phyloP scores from a whole-genome alignment of 2,329 filamentous ascomycete species.

The Clarireedia paspali region DNA sequence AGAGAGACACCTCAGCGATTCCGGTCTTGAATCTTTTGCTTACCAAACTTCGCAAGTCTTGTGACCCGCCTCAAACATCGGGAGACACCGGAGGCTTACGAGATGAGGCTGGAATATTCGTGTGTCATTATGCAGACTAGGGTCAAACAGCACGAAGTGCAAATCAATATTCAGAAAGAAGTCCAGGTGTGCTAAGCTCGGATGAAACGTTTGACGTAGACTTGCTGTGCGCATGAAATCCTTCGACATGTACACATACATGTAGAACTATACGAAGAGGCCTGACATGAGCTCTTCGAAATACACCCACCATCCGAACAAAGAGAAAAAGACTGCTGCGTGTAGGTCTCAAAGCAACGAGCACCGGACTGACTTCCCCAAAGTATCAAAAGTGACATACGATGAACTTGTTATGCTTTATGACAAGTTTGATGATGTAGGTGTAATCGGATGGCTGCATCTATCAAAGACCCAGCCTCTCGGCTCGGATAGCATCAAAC shows the following conservation, averaged over 20 bases:
- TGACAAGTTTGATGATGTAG: too few species aligned
- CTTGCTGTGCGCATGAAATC: not conserved
- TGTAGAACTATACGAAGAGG: too few species aligned
- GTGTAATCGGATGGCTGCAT: not conserved
- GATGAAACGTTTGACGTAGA: not conserved
- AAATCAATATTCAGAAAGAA: not conserved
- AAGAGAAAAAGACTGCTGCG: too few species aligned
- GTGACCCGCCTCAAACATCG: not conserved
- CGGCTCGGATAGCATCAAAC: too few species aligned
- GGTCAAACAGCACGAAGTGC: not conserved
- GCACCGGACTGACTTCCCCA: too few species aligned
- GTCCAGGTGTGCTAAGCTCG: not conserved
- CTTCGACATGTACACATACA: not conserved
- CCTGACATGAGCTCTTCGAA: too few species aligned
- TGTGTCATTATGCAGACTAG: not conserved
- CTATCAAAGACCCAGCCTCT: not conserved
- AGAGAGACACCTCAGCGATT: not conserved
- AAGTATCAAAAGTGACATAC: too few species aligned
- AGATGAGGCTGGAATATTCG: conserved; percentile 3
- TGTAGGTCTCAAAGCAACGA: too few species aligned
- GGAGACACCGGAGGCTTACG: conserved; percentile 1
- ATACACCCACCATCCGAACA: too few species aligned
- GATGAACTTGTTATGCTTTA: too few species aligned
- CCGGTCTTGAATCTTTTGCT: not conserved
- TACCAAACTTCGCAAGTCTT: not conserved